Evolutionary conservation across 2,329 filamentous ascomycete genomes (phyloP).

Genomic region (Pseudocercospora crystallina): DNA sequence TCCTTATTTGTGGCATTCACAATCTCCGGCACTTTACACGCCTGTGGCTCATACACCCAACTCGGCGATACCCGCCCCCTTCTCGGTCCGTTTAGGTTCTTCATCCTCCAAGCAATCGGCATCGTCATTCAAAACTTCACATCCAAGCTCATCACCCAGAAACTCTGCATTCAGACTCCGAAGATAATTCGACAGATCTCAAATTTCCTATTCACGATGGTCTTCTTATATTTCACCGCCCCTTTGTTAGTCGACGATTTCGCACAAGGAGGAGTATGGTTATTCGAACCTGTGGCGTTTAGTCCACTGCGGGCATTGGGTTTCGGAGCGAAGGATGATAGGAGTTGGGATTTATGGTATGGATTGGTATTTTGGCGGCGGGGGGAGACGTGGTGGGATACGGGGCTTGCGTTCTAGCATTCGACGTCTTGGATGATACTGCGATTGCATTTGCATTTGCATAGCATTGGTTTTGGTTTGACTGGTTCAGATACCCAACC

Average conservation of each 20-base stretch:
- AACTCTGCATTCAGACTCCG: slow-evolving; percentile 40
- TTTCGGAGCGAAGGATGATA: slow-evolving; percentile 59
- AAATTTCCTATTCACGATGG: slow-evolving; percentile 63
- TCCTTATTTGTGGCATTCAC: slow-evolving; percentile 59
- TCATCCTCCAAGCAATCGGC: slow-evolving; percentile 67
- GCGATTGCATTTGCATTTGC: too few species aligned
- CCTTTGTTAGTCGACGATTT: slow-evolving; percentile 74
- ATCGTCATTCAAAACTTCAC: slow-evolving; percentile 59
- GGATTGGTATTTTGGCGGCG: slow-evolving; percentile 58
- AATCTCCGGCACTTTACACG: slow-evolving; percentile 69
- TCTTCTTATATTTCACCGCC: slow-evolving; percentile 69
- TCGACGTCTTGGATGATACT: too few species aligned
- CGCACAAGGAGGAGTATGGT: slow-evolving; percentile 69
- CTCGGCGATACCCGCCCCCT: slow-evolving; percentile 61
- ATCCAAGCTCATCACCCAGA: slow-evolving; percentile 33
- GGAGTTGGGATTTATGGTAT: slow-evolving; percentile 67
- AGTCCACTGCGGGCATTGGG: slow-evolving; percentile 68
- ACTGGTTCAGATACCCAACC: too few species aligned
- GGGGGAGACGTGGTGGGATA: slow-evolving; percentile 65
- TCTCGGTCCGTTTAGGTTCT: slow-evolving; percentile 62
- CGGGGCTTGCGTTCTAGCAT: slow-evolving; percentile 47
- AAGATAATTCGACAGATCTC: slow-evolving; percentile 48
- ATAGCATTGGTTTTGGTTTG: neutral
- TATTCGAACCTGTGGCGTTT: slow-evolving; percentile 78
- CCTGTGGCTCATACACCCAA: slow-evolving; percentile 65